A percentile compares a stretch with the other conserved stretches of the same genome.
Evolutionary conservation across 1,284 basidiomycete species (phyloP).

Genomic region (Ceratobasidium sp.): DNA sequence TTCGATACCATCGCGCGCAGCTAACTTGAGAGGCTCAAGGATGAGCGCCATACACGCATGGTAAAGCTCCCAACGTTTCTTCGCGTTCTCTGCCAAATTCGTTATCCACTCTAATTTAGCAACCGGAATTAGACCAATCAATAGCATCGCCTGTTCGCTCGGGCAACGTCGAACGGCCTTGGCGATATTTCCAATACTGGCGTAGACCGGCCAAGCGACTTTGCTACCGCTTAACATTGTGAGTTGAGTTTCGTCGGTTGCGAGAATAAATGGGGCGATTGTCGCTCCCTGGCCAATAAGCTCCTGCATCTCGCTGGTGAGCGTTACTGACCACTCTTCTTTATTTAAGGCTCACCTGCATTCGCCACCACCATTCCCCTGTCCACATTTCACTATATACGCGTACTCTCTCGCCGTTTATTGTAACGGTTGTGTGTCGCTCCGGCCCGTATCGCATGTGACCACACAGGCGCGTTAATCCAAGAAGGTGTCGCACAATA

Average conservation of each 20-base stretch:
- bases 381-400: conserved; percentile 40
- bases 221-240: conserved; percentile 35
- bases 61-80: conserved; percentile 42
- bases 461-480: conserved; percentile 18
- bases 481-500: conserved; percentile 50
- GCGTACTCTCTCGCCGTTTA: neutral
- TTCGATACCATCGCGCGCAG: conserved; percentile 36
- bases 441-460: conserved; percentile 27
- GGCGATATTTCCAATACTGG: conserved; percentile 43
- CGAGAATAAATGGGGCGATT: conserved; percentile 35
- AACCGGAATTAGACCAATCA: conserved; percentile 42
- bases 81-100: neutral
- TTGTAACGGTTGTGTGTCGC: neutral
- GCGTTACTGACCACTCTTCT: neutral
- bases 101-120: neutral
- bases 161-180: conserved; percentile 20
- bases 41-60: conserved; percentile 46
- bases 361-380: conserved; percentile 40
- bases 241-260: conserved; percentile 43
- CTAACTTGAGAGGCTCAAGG: conserved; percentile 40
- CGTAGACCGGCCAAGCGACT: conserved; percentile 41
- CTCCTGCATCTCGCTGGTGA: conserved; percentile 7
- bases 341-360: conserved; percentile 20
- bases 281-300: conserved; percentile 35
- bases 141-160: neutral